phyloP scores from a whole-genome alignment of 2,329 filamentous ascomycete genomes.

The Sporothrix euskadiensis region DNA sequence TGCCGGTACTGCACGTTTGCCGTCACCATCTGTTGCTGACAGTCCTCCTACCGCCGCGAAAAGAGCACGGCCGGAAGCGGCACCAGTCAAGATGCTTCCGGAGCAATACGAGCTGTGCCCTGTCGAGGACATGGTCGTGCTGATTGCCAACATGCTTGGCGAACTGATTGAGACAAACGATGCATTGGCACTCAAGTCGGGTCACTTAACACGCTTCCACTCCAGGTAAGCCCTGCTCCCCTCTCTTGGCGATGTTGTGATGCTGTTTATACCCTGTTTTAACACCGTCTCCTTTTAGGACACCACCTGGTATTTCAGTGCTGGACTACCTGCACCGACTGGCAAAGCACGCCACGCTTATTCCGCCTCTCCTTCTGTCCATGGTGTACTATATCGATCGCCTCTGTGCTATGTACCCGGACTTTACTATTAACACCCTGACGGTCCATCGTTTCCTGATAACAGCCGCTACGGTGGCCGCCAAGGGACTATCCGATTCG shows the following conservation, averaged over 20 bases:
- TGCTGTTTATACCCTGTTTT: neutral
- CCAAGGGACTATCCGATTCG: slow-evolving; percentile 91
- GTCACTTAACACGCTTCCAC: slow-evolving; percentile 89
- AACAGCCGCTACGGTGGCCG: slow-evolving; percentile 89
- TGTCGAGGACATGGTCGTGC: slow-evolving; percentile 80
- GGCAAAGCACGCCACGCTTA: slow-evolving; percentile 89
- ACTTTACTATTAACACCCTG: slow-evolving; percentile 93
- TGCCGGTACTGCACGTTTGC: slow-evolving; percentile 33
- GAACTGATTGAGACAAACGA: slow-evolving; percentile 95
- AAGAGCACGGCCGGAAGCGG: slow-evolving; percentile 53
- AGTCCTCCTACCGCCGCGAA: slow-evolving; percentile 46
- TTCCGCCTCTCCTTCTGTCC: slow-evolving; percentile 88
- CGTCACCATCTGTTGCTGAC: slow-evolving; percentile 30
- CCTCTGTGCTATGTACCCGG: slow-evolving; percentile 85
- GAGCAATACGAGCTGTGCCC: slow-evolving; percentile 77
- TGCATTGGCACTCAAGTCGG: slow-evolving; percentile 77
- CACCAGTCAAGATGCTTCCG: slow-evolving; percentile 63
- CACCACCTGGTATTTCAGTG: slow-evolving; percentile 86
- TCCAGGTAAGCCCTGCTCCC: slow-evolving; percentile 63
- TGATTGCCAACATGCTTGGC: slow-evolving; percentile 93
- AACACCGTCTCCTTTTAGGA: slow-evolving; percentile 42
- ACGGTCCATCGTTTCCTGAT: slow-evolving; percentile 98
- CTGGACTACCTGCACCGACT: slow-evolving; percentile 89
- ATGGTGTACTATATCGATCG: slow-evolving; percentile 99
- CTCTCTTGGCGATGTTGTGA: neutral